Percentiles rank a stretch among this genome's conserved stretches.
Evolutionary conservation across 2,329 filamentous ascomycete genomes (phyloP).

Genomic region (Fusarium pseudograminearum): DNA sequence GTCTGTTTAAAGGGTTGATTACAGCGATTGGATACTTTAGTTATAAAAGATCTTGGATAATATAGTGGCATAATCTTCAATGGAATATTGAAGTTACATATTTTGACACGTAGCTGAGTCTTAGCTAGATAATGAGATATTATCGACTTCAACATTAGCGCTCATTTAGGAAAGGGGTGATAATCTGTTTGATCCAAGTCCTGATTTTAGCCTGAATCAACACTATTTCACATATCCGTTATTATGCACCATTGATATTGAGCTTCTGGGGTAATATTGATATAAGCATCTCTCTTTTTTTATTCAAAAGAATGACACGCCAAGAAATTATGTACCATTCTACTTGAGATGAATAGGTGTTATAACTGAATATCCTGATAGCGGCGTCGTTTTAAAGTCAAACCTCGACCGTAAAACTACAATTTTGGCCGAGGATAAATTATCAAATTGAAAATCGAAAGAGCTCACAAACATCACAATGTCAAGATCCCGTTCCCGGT

Average conservation of each 20-base stretch:
- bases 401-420: neutral
- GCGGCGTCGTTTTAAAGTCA: neutral
- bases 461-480: neutral
- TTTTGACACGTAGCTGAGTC: neutral
- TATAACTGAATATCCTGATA: neutral
- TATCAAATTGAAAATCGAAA: neutral
- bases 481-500: neutral
- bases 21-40: neutral
- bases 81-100: slow-evolving; percentile 1
- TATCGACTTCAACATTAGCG: neutral
- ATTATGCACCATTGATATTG: no score
- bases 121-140: slow-evolving; percentile 3
- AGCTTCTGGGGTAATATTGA: no score
- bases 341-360: no score
- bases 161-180: neutral
- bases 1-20: slow-evolving; percentile 27
- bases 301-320: no score
- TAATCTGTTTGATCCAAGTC: neutral
- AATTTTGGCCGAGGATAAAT: neutral
- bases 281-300: no score
- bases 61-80: neutral
- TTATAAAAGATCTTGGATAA: neutral
- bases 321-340: neutral
- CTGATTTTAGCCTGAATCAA: neutral
- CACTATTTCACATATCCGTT: neutral